These are phyloP conservation scores for Linnemannia exigua DNA, from an alignment of 192 early-diverging fungal species.

Conservation along the genomic window DNA sequence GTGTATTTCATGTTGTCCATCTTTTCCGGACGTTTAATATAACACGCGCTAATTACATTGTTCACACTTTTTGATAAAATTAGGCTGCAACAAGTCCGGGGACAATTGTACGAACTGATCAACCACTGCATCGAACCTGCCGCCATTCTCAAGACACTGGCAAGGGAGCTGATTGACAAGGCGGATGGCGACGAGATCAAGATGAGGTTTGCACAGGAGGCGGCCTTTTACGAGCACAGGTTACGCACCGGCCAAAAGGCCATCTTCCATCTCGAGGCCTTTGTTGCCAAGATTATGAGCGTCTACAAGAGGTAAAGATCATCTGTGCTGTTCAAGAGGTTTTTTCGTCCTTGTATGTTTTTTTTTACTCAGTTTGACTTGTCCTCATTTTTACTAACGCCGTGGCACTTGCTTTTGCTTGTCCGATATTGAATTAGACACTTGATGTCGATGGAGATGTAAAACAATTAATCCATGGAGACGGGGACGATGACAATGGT, in stretches of 20 bases:
- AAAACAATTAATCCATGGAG: background rate
- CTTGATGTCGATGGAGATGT: background rate
- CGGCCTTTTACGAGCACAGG: slow-evolving; percentile 94
- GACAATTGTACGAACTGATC: slow-evolving; percentile 88
- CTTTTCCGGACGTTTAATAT: background rate
- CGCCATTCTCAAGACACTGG: slow-evolving; percentile 85
- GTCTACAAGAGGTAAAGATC: slow-evolving; percentile 81
- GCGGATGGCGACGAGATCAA: slow-evolving; percentile 77
- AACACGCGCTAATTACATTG: background rate
- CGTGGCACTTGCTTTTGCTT: background rate
- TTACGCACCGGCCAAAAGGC: slow-evolving; percentile 89
- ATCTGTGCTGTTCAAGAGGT: background rate
- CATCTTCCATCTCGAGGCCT: slow-evolving; percentile 97
- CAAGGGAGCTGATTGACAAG: slow-evolving; percentile 77
- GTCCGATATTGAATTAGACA: background rate
- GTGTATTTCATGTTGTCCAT: background rate
- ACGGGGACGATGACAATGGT: background rate
- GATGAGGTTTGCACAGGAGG: slow-evolving; percentile 74
- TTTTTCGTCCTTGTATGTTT: too few relatives aligned
- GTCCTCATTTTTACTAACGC: background rate
- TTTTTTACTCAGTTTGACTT: too few relatives aligned
- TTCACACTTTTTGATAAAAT: background rate
- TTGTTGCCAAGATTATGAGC: slow-evolving; percentile 92
- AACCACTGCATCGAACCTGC: slow-evolving; percentile 91
- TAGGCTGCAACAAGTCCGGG: slow-evolving; percentile 79